Base-by-base conservation (phyloP, 352 stramenopile species). In the Phytopythium oedochilum region DNA sequence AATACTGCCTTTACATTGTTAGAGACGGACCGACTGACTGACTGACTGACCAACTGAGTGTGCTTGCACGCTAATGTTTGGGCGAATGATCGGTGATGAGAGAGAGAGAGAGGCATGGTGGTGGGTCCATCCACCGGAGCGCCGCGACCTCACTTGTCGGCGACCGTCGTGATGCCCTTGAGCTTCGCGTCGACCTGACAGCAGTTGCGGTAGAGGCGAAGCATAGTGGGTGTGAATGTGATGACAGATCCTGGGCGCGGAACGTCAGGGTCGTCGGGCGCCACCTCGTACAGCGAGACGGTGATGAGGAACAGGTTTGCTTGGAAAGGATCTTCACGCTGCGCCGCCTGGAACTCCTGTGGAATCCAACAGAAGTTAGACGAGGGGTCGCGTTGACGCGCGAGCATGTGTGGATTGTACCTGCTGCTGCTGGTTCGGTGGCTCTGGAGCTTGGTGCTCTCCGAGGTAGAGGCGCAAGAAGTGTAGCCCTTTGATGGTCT, bases 381-480 rank as follows among this genome's bases (percentile, higher is more conserved):
- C n/a, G n/a, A n/a, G n/a, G n/a, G n/a, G n/a, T n/a, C n/a, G n/a
- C n/a, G n/a, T n/a, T n/a, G n/a, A n/a, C n/a, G n/a, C n/a, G n/a
- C n/a, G n/a, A n/a, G n/a, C n/a, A n/a, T n/a, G n/a, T n/a, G n/a
- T n/a, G n/a, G n/a, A n/a, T n/a, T n/a, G n/a, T n/a, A 54, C 53
- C 44, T 53, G 11, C 31, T 55, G 54, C 18, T 55, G 54, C 18
- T 51, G 18, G 5, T 55, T 6, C 5, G 55, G 23, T 20, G 54
- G 45, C 14, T 60, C 54, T 31, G 45, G 23, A 8, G 35, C 44
- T 14, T 50, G 54, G 17, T 5, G 12, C 25, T 60, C 45, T 12
- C 45, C 26, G 25, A 60, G 20, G 44, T 50, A 60, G 0, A 60
- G 35, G 9, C 44, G 54, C 22, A 60, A 28, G 12, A 60, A 53